phyloP scores from a whole-genome alignment of 2,329 filamentous ascomycete species.

The Cercospora janseana region DNA sequence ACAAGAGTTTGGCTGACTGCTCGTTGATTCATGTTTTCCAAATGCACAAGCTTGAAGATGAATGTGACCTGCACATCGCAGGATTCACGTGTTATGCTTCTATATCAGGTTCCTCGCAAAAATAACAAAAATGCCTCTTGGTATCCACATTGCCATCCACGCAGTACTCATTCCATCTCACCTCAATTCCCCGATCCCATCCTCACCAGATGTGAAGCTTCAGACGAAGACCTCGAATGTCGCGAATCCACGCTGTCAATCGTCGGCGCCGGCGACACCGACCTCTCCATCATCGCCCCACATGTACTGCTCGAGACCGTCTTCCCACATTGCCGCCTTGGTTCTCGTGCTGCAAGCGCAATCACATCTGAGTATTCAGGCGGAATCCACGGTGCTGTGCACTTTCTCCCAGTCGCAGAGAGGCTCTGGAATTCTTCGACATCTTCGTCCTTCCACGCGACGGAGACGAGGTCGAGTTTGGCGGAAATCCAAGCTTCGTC shows the following conservation, averaged over 20 bases:
- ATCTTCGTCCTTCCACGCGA: slow-evolving; percentile 18
- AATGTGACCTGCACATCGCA: no score
- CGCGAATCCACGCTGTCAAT: background rate
- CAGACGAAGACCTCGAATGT: background rate
- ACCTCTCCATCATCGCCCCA: background rate
- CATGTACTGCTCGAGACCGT: slow-evolving; percentile 4
- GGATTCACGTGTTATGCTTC: no score
- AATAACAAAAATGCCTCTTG: no score
- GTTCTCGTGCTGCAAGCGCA: background rate
- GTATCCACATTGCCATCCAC: no score
- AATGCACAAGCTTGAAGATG: no score
- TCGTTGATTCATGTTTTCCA: no score
- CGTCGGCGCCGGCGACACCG: background rate
- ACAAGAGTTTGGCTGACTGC: no score
- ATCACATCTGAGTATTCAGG: slow-evolving; percentile 13
- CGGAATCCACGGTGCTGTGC: slow-evolving; percentile 14
- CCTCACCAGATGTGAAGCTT: background rate
- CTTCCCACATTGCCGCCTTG: background rate
- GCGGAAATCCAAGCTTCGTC: slow-evolving; percentile 7
- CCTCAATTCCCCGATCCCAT: background rate
- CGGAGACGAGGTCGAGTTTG: slow-evolving; percentile 11
- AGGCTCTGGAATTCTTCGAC: slow-evolving; percentile 16
- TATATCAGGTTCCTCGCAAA: no score
- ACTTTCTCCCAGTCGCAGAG: slow-evolving; percentile 4
- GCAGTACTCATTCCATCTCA: background rate